phyloP scores from a whole-genome alignment of 164 flowering plant genomes.

The Vitis labrusca region DNA sequence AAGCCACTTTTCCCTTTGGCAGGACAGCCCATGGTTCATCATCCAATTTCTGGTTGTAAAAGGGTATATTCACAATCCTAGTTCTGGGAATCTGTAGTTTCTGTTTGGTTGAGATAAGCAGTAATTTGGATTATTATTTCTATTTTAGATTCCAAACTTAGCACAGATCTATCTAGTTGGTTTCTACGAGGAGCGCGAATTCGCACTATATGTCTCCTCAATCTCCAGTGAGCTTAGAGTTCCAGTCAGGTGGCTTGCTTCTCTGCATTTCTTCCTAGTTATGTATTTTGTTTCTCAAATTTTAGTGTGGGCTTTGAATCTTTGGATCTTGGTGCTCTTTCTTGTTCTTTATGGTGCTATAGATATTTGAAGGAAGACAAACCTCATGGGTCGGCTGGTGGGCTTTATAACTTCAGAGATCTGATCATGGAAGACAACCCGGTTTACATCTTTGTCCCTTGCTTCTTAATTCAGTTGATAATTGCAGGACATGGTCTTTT shows the following conservation, averaged over 20 bases:
- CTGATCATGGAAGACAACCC: conserved; percentile 94
- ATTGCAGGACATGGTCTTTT: neutral
- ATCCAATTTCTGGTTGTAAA: conserved; percentile 96
- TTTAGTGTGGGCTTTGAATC: neutral
- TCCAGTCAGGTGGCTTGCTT: conserved; percentile 72
- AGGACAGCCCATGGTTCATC: conserved; percentile 96
- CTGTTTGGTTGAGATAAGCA: neutral
- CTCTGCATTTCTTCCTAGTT: neutral
- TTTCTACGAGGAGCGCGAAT: conserved; percentile 96
- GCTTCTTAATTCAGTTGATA: neutral
- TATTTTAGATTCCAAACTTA: conserved; percentile 77
- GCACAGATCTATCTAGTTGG: conserved; percentile 92
- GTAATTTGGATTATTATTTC: neutral
- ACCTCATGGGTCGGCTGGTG: conserved; percentile 99
- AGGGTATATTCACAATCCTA: conserved; percentile 42
- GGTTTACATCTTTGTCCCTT: conserved; percentile 37
- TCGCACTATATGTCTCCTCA: conserved; percentile 87
- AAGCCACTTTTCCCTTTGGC: conserved; percentile 96
- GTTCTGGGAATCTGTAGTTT: neutral
- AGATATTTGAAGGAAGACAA: conserved; percentile 96
- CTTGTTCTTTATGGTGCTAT: conserved; percentile 15
- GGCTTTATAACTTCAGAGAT: conserved; percentile 88
- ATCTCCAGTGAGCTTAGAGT: conserved; percentile 91
- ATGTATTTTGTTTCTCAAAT: neutral
- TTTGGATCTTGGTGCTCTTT: neutral